Conservation (phyloP, 2,329 filamentous ascomycete species). For the Phaeosphaeriaceae sp. region DNA sequence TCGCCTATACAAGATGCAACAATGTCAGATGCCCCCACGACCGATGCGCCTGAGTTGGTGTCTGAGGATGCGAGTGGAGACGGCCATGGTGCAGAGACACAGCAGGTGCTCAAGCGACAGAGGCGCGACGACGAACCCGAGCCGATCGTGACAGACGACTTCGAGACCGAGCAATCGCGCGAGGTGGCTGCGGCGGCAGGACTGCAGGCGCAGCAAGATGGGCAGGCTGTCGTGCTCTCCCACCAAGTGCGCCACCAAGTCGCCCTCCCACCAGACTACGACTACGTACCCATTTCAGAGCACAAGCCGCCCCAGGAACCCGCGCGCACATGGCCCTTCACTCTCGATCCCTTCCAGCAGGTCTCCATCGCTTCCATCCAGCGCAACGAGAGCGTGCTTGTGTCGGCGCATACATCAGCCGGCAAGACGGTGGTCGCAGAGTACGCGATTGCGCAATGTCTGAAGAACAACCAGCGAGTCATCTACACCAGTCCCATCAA, state of each 20-base stretch:
- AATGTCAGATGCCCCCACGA: conserved; percentile 53
- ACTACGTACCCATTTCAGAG: conserved; percentile 92
- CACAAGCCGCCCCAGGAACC: conserved; percentile 90
- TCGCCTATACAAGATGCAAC: conserved; percentile 51
- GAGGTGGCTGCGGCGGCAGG: conserved; percentile 84
- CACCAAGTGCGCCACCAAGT: conserved; percentile 99
- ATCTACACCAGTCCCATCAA: conserved; percentile 99
- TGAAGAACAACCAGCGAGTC: conserved; percentile 96
- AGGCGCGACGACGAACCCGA: conserved; percentile 70
- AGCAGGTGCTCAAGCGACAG: conserved; percentile 65
- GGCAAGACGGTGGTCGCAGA: conserved; percentile 98
- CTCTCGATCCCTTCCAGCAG: conserved; percentile 96
- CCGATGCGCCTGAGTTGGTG: conserved; percentile 24
- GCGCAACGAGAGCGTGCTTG: conserved; percentile 92
- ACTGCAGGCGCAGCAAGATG: conserved; percentile 67
- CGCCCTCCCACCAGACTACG: conserved; percentile 89
- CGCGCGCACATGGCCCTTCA: conserved; percentile 84
- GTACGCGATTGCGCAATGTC: conserved; percentile 95
- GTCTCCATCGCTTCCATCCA: conserved; percentile 94
- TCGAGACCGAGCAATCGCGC: conserved; percentile 92
- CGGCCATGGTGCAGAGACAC: conserved; percentile 44
- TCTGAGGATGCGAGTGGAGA: conserved; percentile 36
- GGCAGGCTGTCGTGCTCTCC: conserved; percentile 78
- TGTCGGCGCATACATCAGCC: conserved; percentile 96
- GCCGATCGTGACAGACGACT: conserved; percentile 88